A percentile compares a stretch with the other conserved stretches of the same genome.
phyloP scores from a whole-genome alignment of 129 eudicot species.

The Flaveria trinervia region DNA sequence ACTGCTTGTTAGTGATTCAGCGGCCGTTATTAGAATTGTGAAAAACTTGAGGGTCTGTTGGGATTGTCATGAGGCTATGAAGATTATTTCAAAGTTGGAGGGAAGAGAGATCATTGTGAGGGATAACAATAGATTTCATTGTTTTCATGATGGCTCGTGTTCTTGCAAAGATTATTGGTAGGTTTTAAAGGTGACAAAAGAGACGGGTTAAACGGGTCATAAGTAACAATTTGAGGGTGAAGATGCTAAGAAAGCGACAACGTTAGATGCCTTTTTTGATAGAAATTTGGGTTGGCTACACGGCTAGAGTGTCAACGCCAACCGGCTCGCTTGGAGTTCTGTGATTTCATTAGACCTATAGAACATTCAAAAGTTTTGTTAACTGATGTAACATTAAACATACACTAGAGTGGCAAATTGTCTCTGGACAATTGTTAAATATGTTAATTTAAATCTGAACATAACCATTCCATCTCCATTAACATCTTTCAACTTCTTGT shows the following conservation, averaged over 20 bases:
- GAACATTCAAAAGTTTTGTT: too few relatives aligned
- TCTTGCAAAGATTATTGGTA: slow-evolving; percentile 89
- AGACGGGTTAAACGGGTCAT: not conserved
- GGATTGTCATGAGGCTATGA: slow-evolving; percentile 82
- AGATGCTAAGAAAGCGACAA: not conserved
- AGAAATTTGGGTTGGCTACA: too few relatives aligned
- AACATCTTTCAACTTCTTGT: not conserved
- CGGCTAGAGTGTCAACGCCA: too few relatives aligned
- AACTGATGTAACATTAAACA: too few relatives aligned
- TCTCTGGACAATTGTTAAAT: too few relatives aligned
- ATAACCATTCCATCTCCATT: not conserved
- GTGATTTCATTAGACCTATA: too few relatives aligned
- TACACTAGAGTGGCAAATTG: too few relatives aligned
- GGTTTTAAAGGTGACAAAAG: not conserved
- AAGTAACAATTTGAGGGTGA: not conserved
- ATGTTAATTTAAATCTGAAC: too few relatives aligned
- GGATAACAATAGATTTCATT: slow-evolving; percentile 88
- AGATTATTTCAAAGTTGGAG: slow-evolving; percentile 70
- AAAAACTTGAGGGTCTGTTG: slow-evolving; percentile 82
- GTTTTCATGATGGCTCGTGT: slow-evolving; percentile 58
- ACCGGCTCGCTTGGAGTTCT: too few relatives aligned
- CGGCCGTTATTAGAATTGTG: slow-evolving; percentile 57
- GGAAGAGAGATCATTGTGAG: slow-evolving; percentile 77
- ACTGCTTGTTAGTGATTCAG: slow-evolving; percentile 62
- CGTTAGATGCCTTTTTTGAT: too few relatives aligned